Percentiles rank a stretch among this genome's conserved stretches.
These are phyloP conservation scores for Daldinia grandis DNA, from an alignment of 495 filamentous ascomycete genomes.

Conservation along the genomic window DNA sequence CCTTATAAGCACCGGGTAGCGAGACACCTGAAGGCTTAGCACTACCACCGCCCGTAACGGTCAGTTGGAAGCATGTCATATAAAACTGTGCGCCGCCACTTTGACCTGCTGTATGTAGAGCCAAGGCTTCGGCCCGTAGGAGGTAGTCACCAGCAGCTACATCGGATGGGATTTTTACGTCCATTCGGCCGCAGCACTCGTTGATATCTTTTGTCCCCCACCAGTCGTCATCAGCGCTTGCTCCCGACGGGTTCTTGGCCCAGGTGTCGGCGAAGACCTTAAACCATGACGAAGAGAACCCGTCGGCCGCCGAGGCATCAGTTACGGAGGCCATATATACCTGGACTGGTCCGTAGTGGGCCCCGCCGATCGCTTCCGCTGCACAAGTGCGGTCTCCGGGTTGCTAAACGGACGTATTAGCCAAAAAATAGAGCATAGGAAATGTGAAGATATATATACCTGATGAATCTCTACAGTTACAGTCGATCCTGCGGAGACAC, in stretches of 20 bases:
- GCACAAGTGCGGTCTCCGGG: constrained; percentile 52
- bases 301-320: constrained; percentile 58
- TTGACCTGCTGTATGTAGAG: constrained; percentile 55
- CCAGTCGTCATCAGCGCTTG: constrained; percentile 53
- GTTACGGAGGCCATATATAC: constrained; percentile 63
- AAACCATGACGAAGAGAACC: constrained; percentile 56
- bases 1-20: constrained; percentile 60
- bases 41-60: constrained; percentile 43
- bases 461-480: constrained; percentile 64
- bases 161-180: constrained; percentile 58
- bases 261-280: constrained; percentile 62
- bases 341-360: constrained; percentile 58
- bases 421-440: neutral
- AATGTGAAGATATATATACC: constrained; percentile 37
- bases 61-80: constrained; percentile 61
- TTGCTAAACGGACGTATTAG: constrained; percentile 42
- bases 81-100: constrained; percentile 59
- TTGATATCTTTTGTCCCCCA: constrained; percentile 64
- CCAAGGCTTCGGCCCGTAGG: constrained; percentile 62
- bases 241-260: constrained; percentile 48
- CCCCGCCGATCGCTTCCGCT: constrained; percentile 59
- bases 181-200: constrained; percentile 60
- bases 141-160: constrained; percentile 62
- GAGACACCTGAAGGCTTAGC: constrained; percentile 51
- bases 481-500: constrained; percentile 56